Evolutionary conservation across 805 yeast genomes (phyloP), one percentile per base, ranked within the genome.

Genomic region (Candida vaughaniae): DNA sequence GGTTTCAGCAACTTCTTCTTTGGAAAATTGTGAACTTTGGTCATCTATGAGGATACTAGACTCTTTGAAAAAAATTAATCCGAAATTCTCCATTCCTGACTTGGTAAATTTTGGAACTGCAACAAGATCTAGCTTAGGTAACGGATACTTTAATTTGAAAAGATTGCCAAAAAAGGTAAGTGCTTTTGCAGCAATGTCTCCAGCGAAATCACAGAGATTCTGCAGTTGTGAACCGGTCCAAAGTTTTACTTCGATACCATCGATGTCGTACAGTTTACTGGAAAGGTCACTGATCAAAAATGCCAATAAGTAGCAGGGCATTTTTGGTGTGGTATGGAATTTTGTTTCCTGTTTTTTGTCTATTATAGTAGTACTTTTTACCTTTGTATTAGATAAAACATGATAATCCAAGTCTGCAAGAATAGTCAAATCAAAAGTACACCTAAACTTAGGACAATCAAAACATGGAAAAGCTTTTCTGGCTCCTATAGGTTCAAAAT

Each of bases 31-130:
- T 9, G 29, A 26, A 26, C 29, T 26, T 14, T 26, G 16, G 9
- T 26, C 29, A 7, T 26, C 29, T 12, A 26, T 15, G 4, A 26
- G 15, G 11, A 77, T 65, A 44, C 80, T 78, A 33, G 91, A 77
- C 51, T 75, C 75, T 50, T 77, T 74, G 64, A 81, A 85, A 15
- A 91, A 85, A 51, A 85, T 75, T 53, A 83, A 69, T 39, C 88
- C 88, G 73, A 84, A 84, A 62, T 85, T 85, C 64, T 85, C 95
- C 95, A 85, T 85, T 31, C 93, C 95, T 51, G 93, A 91, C n/a
- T 88, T 88, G 22, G 84, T 69, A 60, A 85, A 85, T 60, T 84
- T 93, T 52, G 82, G 91, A 44, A 83, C 82, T 16, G 88, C 90
- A 39, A 83, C 84, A 66, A 82, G 75, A 57, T 85, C 93, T 66